These are phyloP conservation scores for Monilinia polystroma DNA, from an alignment of 2,329 filamentous ascomycete genomes.

Conservation along the genomic window DNA sequence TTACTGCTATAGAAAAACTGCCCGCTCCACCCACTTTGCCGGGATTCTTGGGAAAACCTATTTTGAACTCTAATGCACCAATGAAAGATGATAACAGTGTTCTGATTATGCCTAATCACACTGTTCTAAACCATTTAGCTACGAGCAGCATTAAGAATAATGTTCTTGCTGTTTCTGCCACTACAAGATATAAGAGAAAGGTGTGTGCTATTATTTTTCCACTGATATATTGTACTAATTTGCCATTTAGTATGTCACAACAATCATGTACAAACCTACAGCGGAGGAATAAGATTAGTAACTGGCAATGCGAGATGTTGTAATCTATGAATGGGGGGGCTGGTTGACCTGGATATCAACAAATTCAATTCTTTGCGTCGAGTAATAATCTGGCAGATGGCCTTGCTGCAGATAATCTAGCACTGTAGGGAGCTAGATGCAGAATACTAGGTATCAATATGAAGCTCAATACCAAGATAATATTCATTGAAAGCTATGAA, in stretches of 20 bases:
- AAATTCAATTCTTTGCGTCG: conserved; percentile 1
- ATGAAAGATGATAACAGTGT: conserved; percentile 99
- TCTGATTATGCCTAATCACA: conserved; percentile 94
- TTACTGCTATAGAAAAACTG: conserved; percentile 73
- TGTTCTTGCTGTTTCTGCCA: conserved; percentile 90
- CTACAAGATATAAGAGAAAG: conserved; percentile 97
- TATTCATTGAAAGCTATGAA: too few species aligned
- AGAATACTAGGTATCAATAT: neutral
- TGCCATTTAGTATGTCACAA: conserved; percentile 80
- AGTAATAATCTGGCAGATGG: conserved; percentile 14
- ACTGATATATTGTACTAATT: conserved; percentile 17
- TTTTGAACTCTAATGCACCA: conserved; percentile 84
- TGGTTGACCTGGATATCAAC: conserved; percentile 22
- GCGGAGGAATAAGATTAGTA: conserved; percentile 46
- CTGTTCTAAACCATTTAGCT: conserved; percentile 91
- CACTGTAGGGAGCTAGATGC: conserved; percentile 13
- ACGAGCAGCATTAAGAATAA: conserved; percentile 98
- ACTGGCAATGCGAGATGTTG: conserved; percentile 14
- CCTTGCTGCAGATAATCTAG: conserved; percentile 13
- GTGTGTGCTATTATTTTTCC: conserved; percentile 46
- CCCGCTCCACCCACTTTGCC: conserved; percentile 82
- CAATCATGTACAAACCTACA: conserved; percentile 91
- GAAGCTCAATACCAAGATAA: too few species aligned
- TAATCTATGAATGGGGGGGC: conserved; percentile 11
- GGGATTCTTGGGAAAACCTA: conserved; percentile 89